Base-by-base conservation (phyloP, 2,329 filamentous ascomycete species). In the Aspergillus sp. region DNA sequence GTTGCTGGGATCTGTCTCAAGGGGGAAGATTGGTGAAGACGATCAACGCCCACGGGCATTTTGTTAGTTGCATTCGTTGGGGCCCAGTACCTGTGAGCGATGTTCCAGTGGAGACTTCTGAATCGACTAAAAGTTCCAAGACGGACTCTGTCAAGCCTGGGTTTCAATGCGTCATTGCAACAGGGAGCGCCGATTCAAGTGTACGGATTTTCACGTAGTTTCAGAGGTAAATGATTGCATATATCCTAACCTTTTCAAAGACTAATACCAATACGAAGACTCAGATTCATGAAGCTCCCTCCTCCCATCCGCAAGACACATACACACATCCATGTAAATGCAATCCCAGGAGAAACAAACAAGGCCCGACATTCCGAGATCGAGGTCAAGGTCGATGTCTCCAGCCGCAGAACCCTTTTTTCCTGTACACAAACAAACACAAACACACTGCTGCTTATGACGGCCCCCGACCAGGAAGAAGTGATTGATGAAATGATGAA, bases 1-100 rank as follows among this genome's bases (percentile, higher is more conserved):
- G 93, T 58, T 97, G 93, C 80, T 98, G 94, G 94, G 94, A 98
- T 79, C 80, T 98, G 25, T 85, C 85, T 25, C 94, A 98, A 73
- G 92, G 96, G 74, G 91, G 91, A 45, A 93, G 92, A 71, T 94
- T 92, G 69, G 92, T 97, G 67, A 94, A 94, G 76, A 88, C 87
- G 0, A 80, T 98, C 39, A 90, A 91, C 64, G 88, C 87, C 0
- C 92, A 96, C 72, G 87, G 85, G 4, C 92, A 92, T 72, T 97
- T 98, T 70, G 86, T 97, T 53, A 92, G 87, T 62, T 94, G 91
- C 72, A 82, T 97, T 69, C 81, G 92, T 63, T 98, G 94, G 93
- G 94, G 92, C 2, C 93, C 92, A 49, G 23, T 45, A 21, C 19
- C 41, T 45, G 41, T 45, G 41, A 23, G n/a, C 41, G 41, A 45